These are phyloP conservation scores for Penicillium thymicola DNA, from an alignment of 2,329 filamentous ascomycete species.

Conservation along the genomic window DNA sequence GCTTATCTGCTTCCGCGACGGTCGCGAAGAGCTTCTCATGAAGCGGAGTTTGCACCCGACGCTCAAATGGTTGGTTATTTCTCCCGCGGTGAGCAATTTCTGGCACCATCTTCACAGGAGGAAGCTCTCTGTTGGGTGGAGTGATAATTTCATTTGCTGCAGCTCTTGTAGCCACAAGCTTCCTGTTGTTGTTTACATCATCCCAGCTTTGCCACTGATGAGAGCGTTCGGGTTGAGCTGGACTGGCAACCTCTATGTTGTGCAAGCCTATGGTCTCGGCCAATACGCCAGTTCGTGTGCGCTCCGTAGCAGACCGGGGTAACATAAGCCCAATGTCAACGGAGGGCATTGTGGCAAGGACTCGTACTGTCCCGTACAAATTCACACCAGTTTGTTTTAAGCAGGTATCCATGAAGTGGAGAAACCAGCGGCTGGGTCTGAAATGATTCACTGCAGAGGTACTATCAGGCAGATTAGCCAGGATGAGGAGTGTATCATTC, in stretches of 20 bases:
- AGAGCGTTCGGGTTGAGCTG: constrained; percentile 32
- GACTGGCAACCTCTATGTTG: constrained; percentile 53
- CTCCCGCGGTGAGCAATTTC: constrained; percentile 14
- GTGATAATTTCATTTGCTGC: constrained; percentile 28
- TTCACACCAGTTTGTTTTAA: constrained; percentile 63
- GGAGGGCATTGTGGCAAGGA: constrained; percentile 69
- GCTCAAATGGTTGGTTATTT: constrained; percentile 25
- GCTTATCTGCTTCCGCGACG: constrained; percentile 24
- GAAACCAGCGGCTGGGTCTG: constrained; percentile 55
- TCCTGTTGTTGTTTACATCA: constrained; percentile 21
- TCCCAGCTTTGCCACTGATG: constrained; percentile 26
- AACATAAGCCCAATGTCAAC: constrained; percentile 59
- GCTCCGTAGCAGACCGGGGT: constrained; percentile 56
- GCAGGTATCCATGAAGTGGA: constrained; percentile 54
- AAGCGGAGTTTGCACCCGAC: constrained; percentile 39
- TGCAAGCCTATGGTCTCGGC: constrained; percentile 51
- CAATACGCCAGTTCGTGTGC: constrained; percentile 58
- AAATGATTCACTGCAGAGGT: constrained; percentile 51
- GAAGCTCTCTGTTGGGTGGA: constrained; percentile 29
- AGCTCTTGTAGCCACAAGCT: constrained; percentile 30
- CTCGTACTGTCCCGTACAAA: constrained; percentile 72
- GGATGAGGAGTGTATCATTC: constrained; percentile 72
- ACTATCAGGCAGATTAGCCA: constrained; percentile 62
- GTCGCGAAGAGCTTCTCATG: constrained; percentile 26
- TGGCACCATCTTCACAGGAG: constrained; percentile 25